phyloP scores from a whole-genome alignment of 2,329 filamentous ascomycete genomes.

The Fusarium mexicanum region DNA sequence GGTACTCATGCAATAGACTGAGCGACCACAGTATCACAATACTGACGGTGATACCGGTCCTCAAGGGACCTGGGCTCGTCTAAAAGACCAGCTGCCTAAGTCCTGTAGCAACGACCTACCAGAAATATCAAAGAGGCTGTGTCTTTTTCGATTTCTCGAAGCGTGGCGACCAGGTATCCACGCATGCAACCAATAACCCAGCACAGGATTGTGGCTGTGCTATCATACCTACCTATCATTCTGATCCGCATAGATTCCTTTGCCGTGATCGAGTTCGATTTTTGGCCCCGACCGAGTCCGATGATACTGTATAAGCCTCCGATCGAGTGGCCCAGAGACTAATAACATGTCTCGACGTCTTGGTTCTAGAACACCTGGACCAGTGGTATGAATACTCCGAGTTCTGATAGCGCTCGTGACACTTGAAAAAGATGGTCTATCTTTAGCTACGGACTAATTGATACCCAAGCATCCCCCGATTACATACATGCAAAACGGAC shows the following conservation, averaged over 20 bases:
- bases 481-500: background rate
- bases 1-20: background rate
- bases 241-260: background rate
- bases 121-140: slow-evolving; percentile 10
- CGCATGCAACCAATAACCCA: background rate
- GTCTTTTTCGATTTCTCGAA: slow-evolving; percentile 23
- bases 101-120: background rate
- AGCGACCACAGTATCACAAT: background rate
- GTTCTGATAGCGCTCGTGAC: background rate
- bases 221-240: background rate
- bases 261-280: background rate
- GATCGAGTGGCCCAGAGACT: background rate
- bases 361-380: background rate
- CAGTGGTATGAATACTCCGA: background rate
- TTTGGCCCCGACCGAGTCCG: background rate
- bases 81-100: slow-evolving; percentile 19
- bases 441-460: background rate
- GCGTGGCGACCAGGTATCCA: slow-evolving; percentile 9
- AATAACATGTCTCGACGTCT: background rate
- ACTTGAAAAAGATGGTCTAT: background rate
- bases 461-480: background rate
- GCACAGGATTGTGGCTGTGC: slow-evolving; percentile 24
- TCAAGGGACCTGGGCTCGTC: background rate
- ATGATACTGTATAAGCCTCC: background rate
- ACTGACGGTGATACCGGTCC: background rate